phyloP scores from a whole-genome alignment of 805 yeast genomes.

The Sugiyamaella valdiviana region DNA sequence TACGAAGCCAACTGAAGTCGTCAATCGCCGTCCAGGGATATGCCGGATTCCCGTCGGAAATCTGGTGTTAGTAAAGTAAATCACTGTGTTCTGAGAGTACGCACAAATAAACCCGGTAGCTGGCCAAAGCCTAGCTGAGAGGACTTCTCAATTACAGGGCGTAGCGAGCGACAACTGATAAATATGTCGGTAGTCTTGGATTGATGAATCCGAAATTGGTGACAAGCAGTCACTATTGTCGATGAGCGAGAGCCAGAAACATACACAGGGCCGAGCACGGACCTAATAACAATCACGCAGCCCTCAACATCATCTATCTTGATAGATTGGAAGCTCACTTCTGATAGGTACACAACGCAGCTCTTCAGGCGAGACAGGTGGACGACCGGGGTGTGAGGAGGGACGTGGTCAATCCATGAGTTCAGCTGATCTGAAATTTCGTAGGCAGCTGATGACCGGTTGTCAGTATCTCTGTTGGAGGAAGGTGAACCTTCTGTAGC shows the following conservation, averaged over 20 bases:
- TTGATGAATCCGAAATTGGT: slow-evolving; percentile 28
- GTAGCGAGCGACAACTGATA: slow-evolving; percentile 22
- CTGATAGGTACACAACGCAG: slow-evolving; percentile 1
- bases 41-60: neutral
- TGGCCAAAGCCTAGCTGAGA: slow-evolving; percentile 18
- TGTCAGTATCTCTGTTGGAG: too few relatives aligned
- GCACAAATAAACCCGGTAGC: slow-evolving; percentile 10
- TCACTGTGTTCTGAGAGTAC: neutral
- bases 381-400: neutral
- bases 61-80: neutral
- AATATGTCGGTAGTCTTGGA: slow-evolving; percentile 17
- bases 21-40: slow-evolving; percentile 17
- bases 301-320: slow-evolving; percentile 14
- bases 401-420: neutral
- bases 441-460: neutral
- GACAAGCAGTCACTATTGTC: slow-evolving; percentile 18
- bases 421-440: neutral
- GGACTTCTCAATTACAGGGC: slow-evolving; percentile 28
- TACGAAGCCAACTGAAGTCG: slow-evolving; percentile 28
- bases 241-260: slow-evolving; percentile 16
- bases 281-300: slow-evolving; percentile 16
- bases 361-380: neutral
- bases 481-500: too few relatives aligned
- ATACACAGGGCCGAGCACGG: slow-evolving; percentile 23
- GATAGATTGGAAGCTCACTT: slow-evolving; percentile 1